Base-by-base conservation (phyloP, 495 filamentous ascomycete species). In the Elasticomyces elasticus region DNA sequence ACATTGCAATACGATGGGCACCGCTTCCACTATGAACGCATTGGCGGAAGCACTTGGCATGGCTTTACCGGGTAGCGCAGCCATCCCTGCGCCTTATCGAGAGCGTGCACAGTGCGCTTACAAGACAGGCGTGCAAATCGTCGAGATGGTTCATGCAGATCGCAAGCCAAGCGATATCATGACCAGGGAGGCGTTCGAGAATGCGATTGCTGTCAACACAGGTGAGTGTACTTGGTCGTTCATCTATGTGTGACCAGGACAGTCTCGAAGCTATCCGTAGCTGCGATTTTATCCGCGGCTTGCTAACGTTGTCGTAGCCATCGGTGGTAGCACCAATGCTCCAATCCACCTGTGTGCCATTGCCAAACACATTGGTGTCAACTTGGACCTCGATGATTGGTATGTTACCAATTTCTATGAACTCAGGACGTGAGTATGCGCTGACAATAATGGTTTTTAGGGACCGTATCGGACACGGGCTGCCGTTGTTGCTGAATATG, bases 1-100 rank as follows among this genome's bases (percentile, higher is more conserved):
- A 25, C 74, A 78, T 47, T 79, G 76, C 58, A 78, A 78, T 52
- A 78, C 75, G 10, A 79, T 79, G 76, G 76, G 76, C 44, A 79
- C 76, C 19, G 76, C 76, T 15, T 78, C 75, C 5, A 79, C 76
- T 0, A 79, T 79, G 76, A 78, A 78, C 54, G 75, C 76, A 1
- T 67, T 78, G 0, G 74, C 74, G 40, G 76, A 79, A 60, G 74
- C 76, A 1, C 66, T 79, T 0, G 76, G 76, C 17, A 79, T 79
- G 76, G 75, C 76, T 0, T 67, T 79, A 1, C 76, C 76, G 5
- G 75, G 74, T 10, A 77, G 75, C 15, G 72, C 76, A 0, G 74
- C 74, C 10, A 78, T 78, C 5, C 76, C 76, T 6, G 76, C 76
- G 6, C 70, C 73, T 11, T 78, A 79, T 52, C 69, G 74, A 11